Base-by-base conservation (phyloP, 257 asterid genomes). In the Parsonsia alboflavescens region DNA sequence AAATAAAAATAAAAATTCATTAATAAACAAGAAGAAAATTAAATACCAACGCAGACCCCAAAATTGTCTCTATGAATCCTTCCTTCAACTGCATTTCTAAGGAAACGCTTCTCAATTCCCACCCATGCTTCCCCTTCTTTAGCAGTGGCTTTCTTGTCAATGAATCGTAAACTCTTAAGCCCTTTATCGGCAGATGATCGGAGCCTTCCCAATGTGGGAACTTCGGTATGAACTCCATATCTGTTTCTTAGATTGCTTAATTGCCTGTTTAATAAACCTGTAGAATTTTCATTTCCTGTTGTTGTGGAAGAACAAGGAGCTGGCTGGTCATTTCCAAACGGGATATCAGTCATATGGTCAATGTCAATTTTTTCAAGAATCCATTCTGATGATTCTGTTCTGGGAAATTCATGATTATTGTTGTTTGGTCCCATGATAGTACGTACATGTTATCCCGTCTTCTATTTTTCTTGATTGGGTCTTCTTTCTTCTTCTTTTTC, bases 91-190 rank as follows among this genome's bases (percentile, higher is more conserved):
- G 80, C 80, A 66, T 85, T 72, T 46, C 73, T 80, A 49, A 81
- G 58, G 63, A 92, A 94, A 16, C 95, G 90, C 81, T 73, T 92
- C 84, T 89, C 95, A 0, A 92, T 81, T 0, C 85, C 80, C 71
- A 26, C 79, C 98, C 98, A 94, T 4, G 89, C 89, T 17, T 94
- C 97, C 21, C 81, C 92, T 75, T 91, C 98, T 76, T 89, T 91
- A 79, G 96, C 99, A 0, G 96, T 86, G n/a, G 68, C 77, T 0
- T 91, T 81, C 71, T 93, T 75, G 73, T 92, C 97, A 1, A 94
- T 97, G 73, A 94, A 94, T 7, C 97, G 85, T 10, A 90, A 85
- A 81, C 96, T 86, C 76, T 71, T 88, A 7, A 93, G 82, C 45
- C 98, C 98, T 70, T 86, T 77, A 9, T 77, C 76, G 0, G 90